A percentile compares a stretch with the other conserved stretches of the same genome.
Conservation (phyloP, 2,329 filamentous ascomycete species). For the Fusarium udum region DNA sequence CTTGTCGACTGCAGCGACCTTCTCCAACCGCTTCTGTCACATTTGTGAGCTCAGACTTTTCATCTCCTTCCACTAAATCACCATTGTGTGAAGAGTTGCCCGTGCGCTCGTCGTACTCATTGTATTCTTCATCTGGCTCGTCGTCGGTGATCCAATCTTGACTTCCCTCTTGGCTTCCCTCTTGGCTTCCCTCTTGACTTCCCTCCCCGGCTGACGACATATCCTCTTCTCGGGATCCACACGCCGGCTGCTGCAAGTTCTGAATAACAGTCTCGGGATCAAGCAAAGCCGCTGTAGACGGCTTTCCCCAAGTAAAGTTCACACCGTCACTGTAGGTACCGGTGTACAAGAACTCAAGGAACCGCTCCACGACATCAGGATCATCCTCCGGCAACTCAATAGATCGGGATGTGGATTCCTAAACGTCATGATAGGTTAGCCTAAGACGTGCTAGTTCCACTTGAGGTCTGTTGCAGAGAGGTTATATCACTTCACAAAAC, state of each 20-base stretch:
- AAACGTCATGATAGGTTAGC: background rate
- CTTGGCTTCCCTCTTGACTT: background rate
- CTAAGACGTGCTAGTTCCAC: background rate
- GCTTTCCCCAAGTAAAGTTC: background rate
- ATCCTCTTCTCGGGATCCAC: background rate
- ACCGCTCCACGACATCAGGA: slow-evolving; percentile 36
- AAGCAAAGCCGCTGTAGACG: background rate
- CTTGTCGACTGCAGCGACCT: background rate
- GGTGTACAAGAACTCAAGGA: slow-evolving; percentile 47
- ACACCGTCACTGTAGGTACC: slow-evolving; percentile 29
- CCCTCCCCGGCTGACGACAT: background rate
- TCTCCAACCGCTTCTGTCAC: background rate
- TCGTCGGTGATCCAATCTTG: background rate
- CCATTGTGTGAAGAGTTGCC: fast-evolving
- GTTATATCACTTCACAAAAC: background rate
- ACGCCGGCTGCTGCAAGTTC: background rate
- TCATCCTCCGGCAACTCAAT: slow-evolving; percentile 46
- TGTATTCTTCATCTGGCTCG: slow-evolving; percentile 23
- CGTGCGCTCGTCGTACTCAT: background rate
- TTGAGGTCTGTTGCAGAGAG: background rate
- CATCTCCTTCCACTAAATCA: background rate
- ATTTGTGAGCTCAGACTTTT: background rate
- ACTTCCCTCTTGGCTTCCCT: too few species aligned
- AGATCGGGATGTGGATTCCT: slow-evolving; percentile 28
- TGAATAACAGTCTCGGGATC: background rate